Conservation (phyloP, 2,329 filamentous ascomycete genomes). For the Scleromitrula shiraiana region DNA sequence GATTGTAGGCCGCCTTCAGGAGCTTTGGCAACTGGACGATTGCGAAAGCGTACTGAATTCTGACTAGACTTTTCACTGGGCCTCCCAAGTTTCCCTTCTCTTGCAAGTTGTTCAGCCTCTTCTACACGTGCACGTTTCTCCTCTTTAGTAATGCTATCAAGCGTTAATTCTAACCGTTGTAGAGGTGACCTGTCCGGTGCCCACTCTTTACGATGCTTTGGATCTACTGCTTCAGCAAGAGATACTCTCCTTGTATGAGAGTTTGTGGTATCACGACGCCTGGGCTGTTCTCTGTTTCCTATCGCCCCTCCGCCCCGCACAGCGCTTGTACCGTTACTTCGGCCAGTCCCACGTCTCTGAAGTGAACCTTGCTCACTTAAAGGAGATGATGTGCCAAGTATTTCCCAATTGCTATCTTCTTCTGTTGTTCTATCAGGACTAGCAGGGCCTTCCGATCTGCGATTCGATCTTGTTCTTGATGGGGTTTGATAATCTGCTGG, state of each 20-base stretch:
- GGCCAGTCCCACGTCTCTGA: slow-evolving; percentile 3
- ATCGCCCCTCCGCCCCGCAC: slow-evolving; percentile 13
- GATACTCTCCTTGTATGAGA: slow-evolving; percentile 31
- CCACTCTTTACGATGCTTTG: slow-evolving; percentile 46
- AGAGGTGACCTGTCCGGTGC: slow-evolving; percentile 82
- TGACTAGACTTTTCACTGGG: slow-evolving; percentile 20
- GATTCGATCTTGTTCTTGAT: slow-evolving; percentile 23
- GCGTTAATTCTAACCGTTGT: slow-evolving; percentile 83
- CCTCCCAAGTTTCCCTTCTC: slow-evolving; percentile 39
- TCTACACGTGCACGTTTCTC: slow-evolving; percentile 81
- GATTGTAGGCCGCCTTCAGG: slow-evolving; percentile 15
- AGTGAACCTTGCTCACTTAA: slow-evolving; percentile 2
- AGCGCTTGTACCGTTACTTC: slow-evolving; percentile 19
- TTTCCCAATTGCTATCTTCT: slow-evolving; percentile 20
- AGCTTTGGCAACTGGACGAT: slow-evolving; percentile 24
- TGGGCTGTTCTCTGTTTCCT: slow-evolving; percentile 13
- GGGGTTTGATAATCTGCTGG: slow-evolving; percentile 29
- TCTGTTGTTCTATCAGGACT: slow-evolving; percentile 14
- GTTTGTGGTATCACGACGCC: slow-evolving; percentile 13
- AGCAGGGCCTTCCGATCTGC: slow-evolving; percentile 26
- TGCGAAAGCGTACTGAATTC: slow-evolving; percentile 28
- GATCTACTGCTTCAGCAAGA: slow-evolving; percentile 25
- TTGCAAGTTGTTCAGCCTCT: slow-evolving; percentile 68
- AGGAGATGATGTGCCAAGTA: slow-evolving; percentile 12
- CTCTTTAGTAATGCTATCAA: slow-evolving; percentile 91